phyloP scores from a whole-genome alignment of 1,284 basidiomycete genomes.

The Boletellus deceptivus region DNA sequence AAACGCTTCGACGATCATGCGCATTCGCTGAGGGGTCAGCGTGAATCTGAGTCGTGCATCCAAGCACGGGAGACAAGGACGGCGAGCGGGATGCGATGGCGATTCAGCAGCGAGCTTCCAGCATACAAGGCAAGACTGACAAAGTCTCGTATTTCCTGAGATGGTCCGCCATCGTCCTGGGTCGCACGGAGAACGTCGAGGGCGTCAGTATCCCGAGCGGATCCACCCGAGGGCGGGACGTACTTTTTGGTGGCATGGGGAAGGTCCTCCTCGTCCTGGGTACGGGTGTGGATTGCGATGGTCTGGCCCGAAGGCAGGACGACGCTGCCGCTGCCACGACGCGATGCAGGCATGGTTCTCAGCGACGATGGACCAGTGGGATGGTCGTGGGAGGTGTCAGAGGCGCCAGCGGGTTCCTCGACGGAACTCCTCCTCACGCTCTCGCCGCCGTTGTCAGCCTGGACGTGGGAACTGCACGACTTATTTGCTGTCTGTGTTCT shows the following conservation, averaged over 20 bases:
- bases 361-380: background rate
- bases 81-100: background rate
- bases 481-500: conserved; percentile 9
- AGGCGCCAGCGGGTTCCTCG: conserved; percentile 4
- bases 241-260: conserved; percentile 88
- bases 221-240: conserved; percentile 22
- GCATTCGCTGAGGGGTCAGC: conserved; percentile 90
- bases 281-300: conserved; percentile 50
- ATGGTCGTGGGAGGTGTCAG: conserved; percentile 21
- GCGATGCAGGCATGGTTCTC: conserved; percentile 57
- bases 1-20: conserved; percentile 96
- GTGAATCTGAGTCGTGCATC: conserved; percentile 56
- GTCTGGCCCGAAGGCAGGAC: conserved; percentile 71
- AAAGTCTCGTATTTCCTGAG: conserved; percentile 83
- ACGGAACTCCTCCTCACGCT: conserved; percentile 17
- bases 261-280: conserved; percentile 76
- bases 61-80: background rate
- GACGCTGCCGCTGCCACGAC: conserved; percentile 73
- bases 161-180: conserved; percentile 85
- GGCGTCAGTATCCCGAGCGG: conserved; percentile 5
- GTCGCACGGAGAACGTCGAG: background rate
- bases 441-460: background rate
- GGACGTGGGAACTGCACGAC: conserved; percentile 23
- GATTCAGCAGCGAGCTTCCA: conserved; percentile 10
- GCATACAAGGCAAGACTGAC: conserved; percentile 43